phyloP scores from a whole-genome alignment of 75 land plant genomes.

The Larix kaempferi region DNA sequence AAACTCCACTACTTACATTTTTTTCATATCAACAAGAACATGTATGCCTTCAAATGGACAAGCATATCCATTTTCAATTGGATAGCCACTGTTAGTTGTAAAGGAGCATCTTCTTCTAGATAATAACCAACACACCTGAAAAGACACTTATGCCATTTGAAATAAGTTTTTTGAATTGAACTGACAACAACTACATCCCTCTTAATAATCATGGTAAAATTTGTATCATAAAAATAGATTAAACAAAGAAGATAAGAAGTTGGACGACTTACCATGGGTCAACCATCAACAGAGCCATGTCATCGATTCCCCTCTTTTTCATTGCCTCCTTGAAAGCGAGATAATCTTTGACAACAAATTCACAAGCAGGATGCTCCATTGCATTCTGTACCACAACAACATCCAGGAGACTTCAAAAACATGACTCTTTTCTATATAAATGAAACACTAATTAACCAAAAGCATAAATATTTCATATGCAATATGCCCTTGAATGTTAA shows the following conservation, averaged over 20 bases:
- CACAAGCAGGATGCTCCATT: conserved; percentile 93
- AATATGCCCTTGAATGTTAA: background rate
- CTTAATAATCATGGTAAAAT: background rate
- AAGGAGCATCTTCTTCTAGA: conserved; percentile 87
- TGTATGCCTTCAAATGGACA: conserved; percentile 95
- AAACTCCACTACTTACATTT: conserved; percentile 85
- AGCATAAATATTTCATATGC: background rate
- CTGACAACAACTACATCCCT: background rate
- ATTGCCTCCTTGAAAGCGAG: too few relatives aligned
- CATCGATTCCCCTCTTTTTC: conserved; percentile 91
- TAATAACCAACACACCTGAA: conserved; percentile 96
- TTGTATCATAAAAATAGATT: background rate
- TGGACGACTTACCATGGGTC: conserved; percentile 81
- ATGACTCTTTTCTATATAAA: background rate
- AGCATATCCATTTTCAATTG: conserved; percentile 99
- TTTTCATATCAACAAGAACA: conserved; percentile 88
- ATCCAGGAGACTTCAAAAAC: background rate
- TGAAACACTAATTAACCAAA: background rate
- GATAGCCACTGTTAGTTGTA: conserved; percentile 94
- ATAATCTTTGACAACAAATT: too few relatives aligned
- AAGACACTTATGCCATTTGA: background rate
- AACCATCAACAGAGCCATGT: conserved; percentile 99
- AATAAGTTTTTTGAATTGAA: background rate
- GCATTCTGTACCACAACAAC: conserved; percentile 65
- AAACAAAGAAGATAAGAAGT: background rate